phyloP scores from a whole-genome alignment of 768 basidiomycete genomes.

The Mycena kentingensis region DNA sequence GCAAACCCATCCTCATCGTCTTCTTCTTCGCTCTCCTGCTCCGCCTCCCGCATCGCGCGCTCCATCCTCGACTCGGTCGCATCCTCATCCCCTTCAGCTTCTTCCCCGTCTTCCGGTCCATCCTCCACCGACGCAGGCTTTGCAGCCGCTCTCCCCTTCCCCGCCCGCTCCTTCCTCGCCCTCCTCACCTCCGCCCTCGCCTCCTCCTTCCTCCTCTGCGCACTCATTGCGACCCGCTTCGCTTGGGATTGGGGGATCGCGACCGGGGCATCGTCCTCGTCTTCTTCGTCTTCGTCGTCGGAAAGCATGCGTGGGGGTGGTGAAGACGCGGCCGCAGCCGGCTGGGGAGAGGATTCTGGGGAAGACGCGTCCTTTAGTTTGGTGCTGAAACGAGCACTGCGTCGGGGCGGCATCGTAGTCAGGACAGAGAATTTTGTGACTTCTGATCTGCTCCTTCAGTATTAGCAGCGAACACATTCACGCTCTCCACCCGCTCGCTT shows the following conservation, averaged over 20 bases:
- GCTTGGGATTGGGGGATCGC: conserved; percentile 48
- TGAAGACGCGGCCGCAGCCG: background rate
- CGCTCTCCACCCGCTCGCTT: too few relatives aligned
- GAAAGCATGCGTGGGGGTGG: background rate
- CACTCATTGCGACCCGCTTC: conserved; percentile 42
- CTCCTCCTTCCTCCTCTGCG: conserved; percentile 44
- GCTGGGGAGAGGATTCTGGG: background rate
- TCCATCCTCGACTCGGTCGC: conserved; percentile 40
- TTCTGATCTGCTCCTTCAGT: too few relatives aligned
- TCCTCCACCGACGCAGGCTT: conserved; percentile 5
- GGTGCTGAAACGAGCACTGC: background rate
- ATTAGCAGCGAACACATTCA: too few relatives aligned
- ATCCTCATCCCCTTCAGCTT: conserved; percentile 15
- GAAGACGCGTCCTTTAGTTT: background rate
- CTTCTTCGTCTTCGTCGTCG: background rate
- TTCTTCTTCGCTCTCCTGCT: conserved; percentile 29
- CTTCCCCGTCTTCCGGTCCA: conserved; percentile 23
- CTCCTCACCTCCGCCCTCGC: conserved; percentile 51
- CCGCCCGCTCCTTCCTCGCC: conserved; percentile 51
- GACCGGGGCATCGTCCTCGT: conserved; percentile 52
- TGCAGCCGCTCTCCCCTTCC: conserved; percentile 12
- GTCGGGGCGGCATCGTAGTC: background rate
- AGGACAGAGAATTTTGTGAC: too few relatives aligned
- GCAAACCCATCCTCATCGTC: conserved; percentile 27
- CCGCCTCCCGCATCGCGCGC: conserved; percentile 45